Conservation (phyloP, 208 protist species). For the Trypanosoma platydactyli region DNA sequence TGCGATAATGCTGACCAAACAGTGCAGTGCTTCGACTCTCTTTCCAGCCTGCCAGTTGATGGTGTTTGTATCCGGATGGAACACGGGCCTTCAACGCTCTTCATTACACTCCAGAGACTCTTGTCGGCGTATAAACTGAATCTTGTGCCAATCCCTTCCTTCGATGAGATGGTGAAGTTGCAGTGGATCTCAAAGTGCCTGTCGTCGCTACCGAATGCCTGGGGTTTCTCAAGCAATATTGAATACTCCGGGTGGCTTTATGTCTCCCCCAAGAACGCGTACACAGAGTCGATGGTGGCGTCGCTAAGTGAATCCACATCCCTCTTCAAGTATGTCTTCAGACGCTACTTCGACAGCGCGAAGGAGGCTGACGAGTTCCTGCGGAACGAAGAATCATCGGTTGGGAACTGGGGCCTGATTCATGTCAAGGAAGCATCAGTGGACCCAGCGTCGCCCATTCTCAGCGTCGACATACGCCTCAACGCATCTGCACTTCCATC, state of each 20-base stretch:
- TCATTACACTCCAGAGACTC: not conserved
- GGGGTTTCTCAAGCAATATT: not conserved
- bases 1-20: slow-evolving; percentile 30
- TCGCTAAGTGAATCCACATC: slow-evolving; percentile 29
- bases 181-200: slow-evolving; percentile 48
- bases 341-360: slow-evolving; percentile 30
- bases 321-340: slow-evolving; percentile 49
- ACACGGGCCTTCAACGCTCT: not conserved
- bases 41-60: slow-evolving; percentile 12
- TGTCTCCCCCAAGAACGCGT: slow-evolving; percentile 40
- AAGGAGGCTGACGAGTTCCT: slow-evolving; percentile 25
- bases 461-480: slow-evolving; percentile 47
- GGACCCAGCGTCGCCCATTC: slow-evolving; percentile 13
- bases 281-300: slow-evolving; percentile 34
- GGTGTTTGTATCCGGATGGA: slow-evolving; percentile 13
- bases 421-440: slow-evolving; percentile 34
- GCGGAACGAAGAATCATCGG: slow-evolving; percentile 12
- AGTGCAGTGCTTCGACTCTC: slow-evolving; percentile 1
- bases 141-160: slow-evolving; percentile 28
- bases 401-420: slow-evolving; percentile 49
- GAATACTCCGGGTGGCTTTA: slow-evolving; percentile 39
- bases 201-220: not conserved
- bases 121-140: not conserved
- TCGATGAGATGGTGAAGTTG: slow-evolving; percentile 52
- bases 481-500: slow-evolving; percentile 39